phyloP scores from a whole-genome alignment of 176 grass and related monocot species.

The Lolium perenne region DNA sequence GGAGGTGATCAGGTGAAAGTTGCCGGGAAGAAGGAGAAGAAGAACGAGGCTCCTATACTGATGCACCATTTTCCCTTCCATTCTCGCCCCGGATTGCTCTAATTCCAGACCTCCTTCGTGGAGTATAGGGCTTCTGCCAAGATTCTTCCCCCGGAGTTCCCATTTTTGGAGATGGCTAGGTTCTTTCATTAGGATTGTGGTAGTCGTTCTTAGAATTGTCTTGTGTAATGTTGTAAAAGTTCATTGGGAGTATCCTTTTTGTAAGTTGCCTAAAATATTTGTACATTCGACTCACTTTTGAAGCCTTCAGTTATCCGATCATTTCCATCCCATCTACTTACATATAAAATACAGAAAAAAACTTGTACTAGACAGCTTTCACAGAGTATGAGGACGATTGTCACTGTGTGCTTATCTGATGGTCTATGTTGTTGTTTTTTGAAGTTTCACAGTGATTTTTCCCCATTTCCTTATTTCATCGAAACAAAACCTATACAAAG shows the following conservation, averaged over 20 bases:
- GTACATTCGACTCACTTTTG: not conserved
- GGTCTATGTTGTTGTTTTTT: no score
- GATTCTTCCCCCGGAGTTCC: not conserved
- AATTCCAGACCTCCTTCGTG: not conserved
- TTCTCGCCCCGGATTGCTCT: not conserved
- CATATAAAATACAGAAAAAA: no score
- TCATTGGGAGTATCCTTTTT: no score
- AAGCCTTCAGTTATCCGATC: not conserved
- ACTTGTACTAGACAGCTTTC: no score
- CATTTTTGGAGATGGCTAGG: not conserved
- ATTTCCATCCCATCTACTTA: not conserved
- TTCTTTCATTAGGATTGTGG: not conserved
- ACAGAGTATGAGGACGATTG: no score
- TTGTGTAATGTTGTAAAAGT: no score
- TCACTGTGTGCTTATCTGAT: no score
- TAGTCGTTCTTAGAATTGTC: not conserved
- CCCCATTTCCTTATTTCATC: no score
- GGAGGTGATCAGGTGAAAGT: not conserved
- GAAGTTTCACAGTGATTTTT: no score
- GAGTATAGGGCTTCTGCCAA: not conserved
- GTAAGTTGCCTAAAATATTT: no score
- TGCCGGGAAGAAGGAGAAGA: not conserved
- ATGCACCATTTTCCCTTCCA: slow-evolving; percentile 4
- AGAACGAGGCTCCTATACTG: not conserved
- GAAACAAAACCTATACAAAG: no score